Evolutionary conservation across 768 basidiomycete species (phyloP), one percentile per base, ranked within the genome.

Genomic region (Termitomyces eurrhizus): DNA sequence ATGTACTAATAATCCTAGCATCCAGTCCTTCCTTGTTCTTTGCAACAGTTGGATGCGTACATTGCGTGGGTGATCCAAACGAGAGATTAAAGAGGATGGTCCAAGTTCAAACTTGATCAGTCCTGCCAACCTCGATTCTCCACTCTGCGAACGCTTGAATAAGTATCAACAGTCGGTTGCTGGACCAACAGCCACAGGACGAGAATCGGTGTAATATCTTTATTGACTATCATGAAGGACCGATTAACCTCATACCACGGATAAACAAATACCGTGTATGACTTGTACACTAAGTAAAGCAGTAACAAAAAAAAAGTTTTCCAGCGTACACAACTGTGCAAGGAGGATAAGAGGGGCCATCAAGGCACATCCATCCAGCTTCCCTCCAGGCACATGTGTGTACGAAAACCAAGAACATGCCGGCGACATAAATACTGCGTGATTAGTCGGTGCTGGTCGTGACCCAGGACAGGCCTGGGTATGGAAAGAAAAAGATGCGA

Each of bases 361-460:
- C 64, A 52, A 65, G 64, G 52, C 42, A 58, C 24, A 44, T 36
- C 36, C 18, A 29, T 49, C 60, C 64, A 56, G 58, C 56, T 48
- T 55, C 61, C 61, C 36, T 33, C 46, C 13, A 5, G 3, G n/a
- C 55, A 46, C 50, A 49, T 29, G 29, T 56, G 58, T 36, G 53
- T 7, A 50, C 29, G 29, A 62, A 58, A 60, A 56, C 53, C 51
- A 62, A 55, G 13, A 44, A 54, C 51, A 57, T 57, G 39, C 64
- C 61, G 18, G 64, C 64, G 64, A 64, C 64, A 29, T 56, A 32
- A 62, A 64, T 64, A 46, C 60, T 64, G 53, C 44, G 42, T 64
- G 64, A 64, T 64, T 48, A 33, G 57, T 62, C 64, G 64, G 26
- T 50, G 42, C 53, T 64, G 57, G 61, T 59, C 58, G 56, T 50